A percentile compares a stretch with the other conserved stretches of the same genome.
Evolutionary conservation across 2,329 filamentous ascomycete species (phyloP).

Genomic region (Chaetomiaceae sp.): DNA sequence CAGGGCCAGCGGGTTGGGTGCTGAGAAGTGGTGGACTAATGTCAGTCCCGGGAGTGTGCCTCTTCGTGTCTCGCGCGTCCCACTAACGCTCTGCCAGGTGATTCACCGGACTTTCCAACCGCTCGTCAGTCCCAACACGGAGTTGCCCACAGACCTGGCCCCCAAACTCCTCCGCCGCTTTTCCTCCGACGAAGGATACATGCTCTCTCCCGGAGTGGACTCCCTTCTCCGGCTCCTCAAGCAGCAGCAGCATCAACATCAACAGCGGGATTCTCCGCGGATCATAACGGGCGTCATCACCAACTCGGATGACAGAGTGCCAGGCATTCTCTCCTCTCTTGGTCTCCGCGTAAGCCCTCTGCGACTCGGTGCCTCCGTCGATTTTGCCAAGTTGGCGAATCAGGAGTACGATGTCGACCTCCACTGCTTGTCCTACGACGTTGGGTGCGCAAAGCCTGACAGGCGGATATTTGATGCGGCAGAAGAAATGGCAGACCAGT

Average conservation of each 20-base stretch:
- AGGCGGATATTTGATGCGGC: constrained; percentile 52
- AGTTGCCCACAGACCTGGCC: constrained; percentile 41
- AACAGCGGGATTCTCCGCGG: constrained; percentile 22
- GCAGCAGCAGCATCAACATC: background rate
- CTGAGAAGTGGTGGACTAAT: constrained; percentile 56
- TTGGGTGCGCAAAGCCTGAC: constrained; percentile 56
- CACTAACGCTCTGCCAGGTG: constrained; percentile 35
- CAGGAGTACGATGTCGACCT: constrained; percentile 44
- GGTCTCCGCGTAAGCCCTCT: constrained; percentile 43
- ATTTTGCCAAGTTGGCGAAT: background rate
- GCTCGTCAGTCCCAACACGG: constrained; percentile 24
- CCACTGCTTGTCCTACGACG: constrained; percentile 58
- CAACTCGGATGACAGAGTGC: constrained; percentile 59
- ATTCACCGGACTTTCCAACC: constrained; percentile 50
- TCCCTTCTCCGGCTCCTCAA: constrained; percentile 4
- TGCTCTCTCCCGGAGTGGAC: constrained; percentile 40
- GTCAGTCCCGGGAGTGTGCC: too few relatives aligned
- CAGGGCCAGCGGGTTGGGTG: constrained; percentile 44
- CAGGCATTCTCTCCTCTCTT: constrained; percentile 47
- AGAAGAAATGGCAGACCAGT: constrained; percentile 33
- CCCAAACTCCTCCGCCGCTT: constrained; percentile 49
- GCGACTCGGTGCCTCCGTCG: constrained; percentile 25
- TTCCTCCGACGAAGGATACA: constrained; percentile 49
- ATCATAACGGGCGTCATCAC: constrained; percentile 54
- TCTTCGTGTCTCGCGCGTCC: too few relatives aligned